These are phyloP conservation scores for Dichotomocladium elegans DNA, from an alignment of 371 early-diverging fungal species.

Conservation along the genomic window DNA sequence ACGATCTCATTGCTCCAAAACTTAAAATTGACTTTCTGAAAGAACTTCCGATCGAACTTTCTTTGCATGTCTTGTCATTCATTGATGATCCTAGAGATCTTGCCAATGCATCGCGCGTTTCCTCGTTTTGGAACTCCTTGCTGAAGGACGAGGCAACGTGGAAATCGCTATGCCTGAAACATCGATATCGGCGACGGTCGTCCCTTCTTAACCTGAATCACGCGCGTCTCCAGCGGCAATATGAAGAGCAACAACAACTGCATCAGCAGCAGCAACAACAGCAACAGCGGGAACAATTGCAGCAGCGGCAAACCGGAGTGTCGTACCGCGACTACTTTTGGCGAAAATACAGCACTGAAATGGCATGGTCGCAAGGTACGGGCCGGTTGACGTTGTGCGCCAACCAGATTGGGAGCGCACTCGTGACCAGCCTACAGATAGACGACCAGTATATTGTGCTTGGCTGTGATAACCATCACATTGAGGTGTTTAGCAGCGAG, in stretches of 20 bases:
- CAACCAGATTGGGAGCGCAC: conserved; percentile 64
- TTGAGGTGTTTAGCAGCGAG: conserved; percentile 78
- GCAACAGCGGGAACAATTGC: conserved; percentile 1
- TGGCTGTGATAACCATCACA: conserved; percentile 81
- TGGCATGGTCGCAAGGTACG: conserved; percentile 64
- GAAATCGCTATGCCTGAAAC: conserved; percentile 50
- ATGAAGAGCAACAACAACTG: too few species aligned
- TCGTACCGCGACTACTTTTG: conserved; percentile 67
- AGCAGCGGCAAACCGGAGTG: conserved; percentile 1
- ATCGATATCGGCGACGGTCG: conserved; percentile 37
- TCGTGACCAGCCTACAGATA: conserved; percentile 86
- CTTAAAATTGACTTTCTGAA: conserved; percentile 78
- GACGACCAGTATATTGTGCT: conserved; percentile 81
- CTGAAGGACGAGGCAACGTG: conserved; percentile 60
- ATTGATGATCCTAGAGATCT: conserved; percentile 69
- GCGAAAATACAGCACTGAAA: conserved; percentile 60
- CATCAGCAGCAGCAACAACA: too few species aligned
- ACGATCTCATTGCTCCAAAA: conserved; percentile 53
- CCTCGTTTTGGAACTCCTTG: conserved; percentile 70
- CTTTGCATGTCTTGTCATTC: conserved; percentile 65
- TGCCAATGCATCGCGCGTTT: conserved; percentile 70
- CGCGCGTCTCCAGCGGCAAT: too few species aligned
- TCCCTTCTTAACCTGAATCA: background rate
- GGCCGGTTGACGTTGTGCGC: conserved; percentile 25
- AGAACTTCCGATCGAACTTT: conserved; percentile 73